Evolutionary conservation across 805 yeast genomes (phyloP).

Genomic region (Starmerella kuoi): DNA sequence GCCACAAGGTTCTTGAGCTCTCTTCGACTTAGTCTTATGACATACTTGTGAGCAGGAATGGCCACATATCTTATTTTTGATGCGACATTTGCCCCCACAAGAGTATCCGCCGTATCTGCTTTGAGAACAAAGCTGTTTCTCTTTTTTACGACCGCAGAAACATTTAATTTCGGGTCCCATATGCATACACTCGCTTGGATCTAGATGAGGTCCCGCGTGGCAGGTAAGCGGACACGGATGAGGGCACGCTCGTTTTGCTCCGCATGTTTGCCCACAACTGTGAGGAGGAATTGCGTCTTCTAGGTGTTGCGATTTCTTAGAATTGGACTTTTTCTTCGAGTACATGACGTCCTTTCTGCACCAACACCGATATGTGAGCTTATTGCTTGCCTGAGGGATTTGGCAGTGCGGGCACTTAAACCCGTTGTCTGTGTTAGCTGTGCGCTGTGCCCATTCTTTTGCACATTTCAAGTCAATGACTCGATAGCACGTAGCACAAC

Average conservation of each 20-base stretch:
- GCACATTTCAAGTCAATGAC: constrained; percentile 82
- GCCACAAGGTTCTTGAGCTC: constrained; percentile 12
- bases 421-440: constrained; percentile 34
- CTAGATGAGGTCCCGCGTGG: constrained; percentile 23
- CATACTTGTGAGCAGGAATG: constrained; percentile 19
- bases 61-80: constrained; percentile 9
- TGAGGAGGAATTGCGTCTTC: constrained; percentile 16
- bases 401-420: not conserved
- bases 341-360: not conserved
- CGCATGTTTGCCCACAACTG: constrained; percentile 24
- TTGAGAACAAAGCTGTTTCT: constrained; percentile 13
- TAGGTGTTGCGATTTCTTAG: not conserved
- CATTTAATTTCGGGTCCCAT: constrained; percentile 20
- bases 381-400: not conserved
- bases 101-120: constrained; percentile 18
- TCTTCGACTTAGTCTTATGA: no score
- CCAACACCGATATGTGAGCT: not conserved
- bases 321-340: not conserved
- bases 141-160: constrained; percentile 17
- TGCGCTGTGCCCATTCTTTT: constrained; percentile 66
- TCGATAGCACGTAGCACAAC: constrained; percentile 64
- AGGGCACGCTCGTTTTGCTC: constrained; percentile 20
- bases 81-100: constrained; percentile 14
- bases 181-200: constrained; percentile 15
- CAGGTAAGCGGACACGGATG: constrained; percentile 24